Base-by-base conservation (phyloP, 495 filamentous ascomycete species). In the Friedmanniomyces simplex region DNA sequence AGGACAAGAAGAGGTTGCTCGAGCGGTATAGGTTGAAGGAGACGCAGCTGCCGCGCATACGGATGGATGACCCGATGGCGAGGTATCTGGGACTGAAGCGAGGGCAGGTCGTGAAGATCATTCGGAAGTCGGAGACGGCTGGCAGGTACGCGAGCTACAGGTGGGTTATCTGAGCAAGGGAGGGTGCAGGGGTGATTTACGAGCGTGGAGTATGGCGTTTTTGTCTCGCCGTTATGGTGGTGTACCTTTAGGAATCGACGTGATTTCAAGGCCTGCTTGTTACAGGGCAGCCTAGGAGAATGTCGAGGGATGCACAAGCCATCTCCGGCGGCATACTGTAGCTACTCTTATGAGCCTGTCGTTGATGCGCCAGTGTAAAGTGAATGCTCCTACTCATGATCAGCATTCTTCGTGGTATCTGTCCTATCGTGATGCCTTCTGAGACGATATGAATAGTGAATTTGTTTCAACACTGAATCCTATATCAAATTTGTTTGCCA, bases 41-140 rank as follows among this genome's bases (percentile, higher is more conserved):
- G 78, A 95, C 86, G 34, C 93, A 98, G 74, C 73, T 98, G 66
- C 93, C 93, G 12, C 79, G 93, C 55, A 97, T 98, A 58, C 83
- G 95, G 72, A 76, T 84, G 51, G 85, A 84, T 46, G 93, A 98
- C 74, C 93, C 93, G 14, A 89, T 98, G 36, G 88, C 93, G 34
- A 82, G 85, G 67, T 98, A 96, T 72, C 72, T 96, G 50, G 93
- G 94, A 20, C 75, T 98, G 71, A 84, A 88, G 74, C 81, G 89
- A 65, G 90, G 93, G 2, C 89, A 97, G 76, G 90, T 98, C 13
- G 94, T 98, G 57, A 98, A 98, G 82, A 98, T 98, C 63, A 94
- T 98, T 52, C 77, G 93, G 50, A 86, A 82, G 54, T 79, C 75
- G 56, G 86, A 89, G 75, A 90, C 86, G 22, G 86, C 85, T 1